Evolutionary conservation across 2,329 filamentous ascomycete species (phyloP).

Genomic region (Tolypocladium inflatum): DNA sequence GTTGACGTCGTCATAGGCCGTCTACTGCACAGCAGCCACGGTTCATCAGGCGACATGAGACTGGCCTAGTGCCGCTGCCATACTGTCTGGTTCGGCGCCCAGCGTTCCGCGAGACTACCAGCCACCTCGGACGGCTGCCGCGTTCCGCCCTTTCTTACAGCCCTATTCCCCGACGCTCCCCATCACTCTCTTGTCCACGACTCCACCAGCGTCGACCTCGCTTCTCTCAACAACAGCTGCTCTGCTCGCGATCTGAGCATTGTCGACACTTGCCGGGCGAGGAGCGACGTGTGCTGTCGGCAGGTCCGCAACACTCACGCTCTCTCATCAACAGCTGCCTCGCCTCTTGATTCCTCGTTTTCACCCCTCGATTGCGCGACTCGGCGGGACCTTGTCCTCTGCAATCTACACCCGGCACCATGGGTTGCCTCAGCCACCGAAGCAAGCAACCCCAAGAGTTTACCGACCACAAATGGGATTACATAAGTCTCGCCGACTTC

Average conservation of each 20-base stretch:
- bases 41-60: background rate
- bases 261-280: conserved; percentile 41
- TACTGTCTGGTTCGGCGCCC: background rate
- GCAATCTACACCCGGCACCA: conserved; percentile 26
- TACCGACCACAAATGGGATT: conserved; percentile 90
- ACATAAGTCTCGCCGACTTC: conserved; percentile 72
- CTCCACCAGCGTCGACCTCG: background rate
- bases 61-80: background rate
- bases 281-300: conserved; percentile 35
- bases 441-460: conserved; percentile 55
- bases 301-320: conserved; percentile 21
- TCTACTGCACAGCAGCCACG: background rate
- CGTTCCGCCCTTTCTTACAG: background rate
- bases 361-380: conserved; percentile 5
- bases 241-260: conserved; percentile 12
- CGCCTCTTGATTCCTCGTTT: background rate
- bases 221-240: background rate
- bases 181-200: background rate
- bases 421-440: conserved; percentile 57
- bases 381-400: background rate
- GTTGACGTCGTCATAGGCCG: background rate
- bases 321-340: background rate
- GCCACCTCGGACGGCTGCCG: background rate
- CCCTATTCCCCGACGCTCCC: background rate
- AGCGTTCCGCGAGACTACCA: background rate